These are phyloP conservation scores for Thielaviopsis populi DNA, from an alignment of 2,329 filamentous ascomycete genomes.

Conservation along the genomic window DNA sequence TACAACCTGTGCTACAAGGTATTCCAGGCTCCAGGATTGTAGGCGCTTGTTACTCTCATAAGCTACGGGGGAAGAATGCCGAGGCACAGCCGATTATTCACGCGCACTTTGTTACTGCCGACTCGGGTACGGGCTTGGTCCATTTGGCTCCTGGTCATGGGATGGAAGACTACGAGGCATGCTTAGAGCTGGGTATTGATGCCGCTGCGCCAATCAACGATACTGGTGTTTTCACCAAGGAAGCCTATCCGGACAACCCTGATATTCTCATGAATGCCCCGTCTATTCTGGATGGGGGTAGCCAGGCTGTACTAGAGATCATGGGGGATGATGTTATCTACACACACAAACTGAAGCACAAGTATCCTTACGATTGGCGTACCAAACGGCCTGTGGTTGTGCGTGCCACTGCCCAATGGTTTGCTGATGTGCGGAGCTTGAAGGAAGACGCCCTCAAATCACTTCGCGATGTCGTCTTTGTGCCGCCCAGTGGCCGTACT, in stretches of 20 bases:
- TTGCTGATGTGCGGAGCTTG: constrained; percentile 77
- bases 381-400: constrained; percentile 87
- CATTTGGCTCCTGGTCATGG: constrained; percentile 90
- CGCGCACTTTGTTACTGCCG: constrained; percentile 75
- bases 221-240: constrained; percentile 62
- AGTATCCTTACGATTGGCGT: constrained; percentile 96
- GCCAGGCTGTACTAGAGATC: constrained; percentile 52
- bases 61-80: constrained; percentile 45
- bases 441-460: constrained; percentile 57
- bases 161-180: constrained; percentile 87
- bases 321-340: constrained; percentile 51
- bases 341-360: constrained; percentile 63
- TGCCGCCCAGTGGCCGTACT: constrained; percentile 58
- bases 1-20: constrained; percentile 35
- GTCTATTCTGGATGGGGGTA: constrained; percentile 55
- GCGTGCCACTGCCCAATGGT: constrained; percentile 92
- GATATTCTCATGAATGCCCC: constrained; percentile 49
- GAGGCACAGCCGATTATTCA: constrained; percentile 55
- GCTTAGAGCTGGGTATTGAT: constrained; percentile 51
- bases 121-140: constrained; percentile 89
- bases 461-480: constrained; percentile 57
- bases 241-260: constrained; percentile 59
- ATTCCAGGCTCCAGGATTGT: constrained; percentile 52
- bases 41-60: constrained; percentile 53
- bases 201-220: constrained; percentile 74